Percentiles rank a stretch among this genome's conserved stretches.
phyloP scores from a whole-genome alignment of 2,329 filamentous ascomycete genomes.

The Xylariaceae sp. region DNA sequence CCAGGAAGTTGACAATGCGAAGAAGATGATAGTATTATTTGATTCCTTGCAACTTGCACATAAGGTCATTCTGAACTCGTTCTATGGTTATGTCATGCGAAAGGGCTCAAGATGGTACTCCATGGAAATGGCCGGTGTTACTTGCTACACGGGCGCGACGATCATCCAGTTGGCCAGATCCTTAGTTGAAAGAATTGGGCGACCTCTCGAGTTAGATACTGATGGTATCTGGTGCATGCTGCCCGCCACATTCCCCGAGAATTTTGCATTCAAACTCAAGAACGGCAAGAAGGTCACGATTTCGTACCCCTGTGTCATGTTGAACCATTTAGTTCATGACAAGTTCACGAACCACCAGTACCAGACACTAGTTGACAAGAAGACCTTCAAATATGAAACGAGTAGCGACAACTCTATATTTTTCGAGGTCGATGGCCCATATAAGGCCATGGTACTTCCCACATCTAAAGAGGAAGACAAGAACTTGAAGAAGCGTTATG shows the following conservation, averaged over 20 bases:
- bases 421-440: constrained; percentile 97
- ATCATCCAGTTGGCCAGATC: constrained; percentile 97
- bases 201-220: constrained; percentile 90
- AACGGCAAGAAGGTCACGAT: constrained; percentile 96
- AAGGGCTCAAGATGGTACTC: constrained; percentile 99
- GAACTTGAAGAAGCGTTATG: constrained; percentile 98
- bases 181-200: constrained; percentile 85
- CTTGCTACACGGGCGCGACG: constrained; percentile 88
- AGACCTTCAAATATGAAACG: constrained; percentile 85
- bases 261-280: constrained; percentile 89
- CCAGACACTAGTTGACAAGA: constrained; percentile 75
- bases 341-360: constrained; percentile 98
- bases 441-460: constrained; percentile 93
- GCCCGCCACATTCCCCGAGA: constrained; percentile 91
- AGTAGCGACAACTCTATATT: constrained; percentile 99
- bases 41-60: constrained; percentile 95
- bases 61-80: constrained; percentile 98
- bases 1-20: constrained; percentile 81
- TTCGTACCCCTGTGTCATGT: constrained; percentile 97
- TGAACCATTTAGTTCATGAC: constrained; percentile 93
- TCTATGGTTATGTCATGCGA: constrained; percentile 99
- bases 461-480: constrained; percentile 99
- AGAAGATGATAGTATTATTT: constrained; percentile 97
- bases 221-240: constrained; percentile 99
- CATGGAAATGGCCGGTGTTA: constrained; percentile 98